phyloP scores from a whole-genome alignment of 495 filamentous ascomycete species.

The Aspergillus hancockii region DNA sequence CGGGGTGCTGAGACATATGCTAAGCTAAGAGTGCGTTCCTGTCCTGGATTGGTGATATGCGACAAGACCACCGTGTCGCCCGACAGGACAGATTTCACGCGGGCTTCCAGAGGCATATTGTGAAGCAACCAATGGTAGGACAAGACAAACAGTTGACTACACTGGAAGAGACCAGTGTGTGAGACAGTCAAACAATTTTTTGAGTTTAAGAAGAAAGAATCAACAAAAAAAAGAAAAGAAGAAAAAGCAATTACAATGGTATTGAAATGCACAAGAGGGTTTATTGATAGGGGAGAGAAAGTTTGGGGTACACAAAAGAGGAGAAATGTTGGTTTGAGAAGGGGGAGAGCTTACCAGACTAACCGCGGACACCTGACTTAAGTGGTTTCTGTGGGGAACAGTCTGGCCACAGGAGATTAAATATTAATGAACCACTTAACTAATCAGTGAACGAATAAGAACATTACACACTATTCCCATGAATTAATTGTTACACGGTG shows the following conservation, averaged over 20 bases:
- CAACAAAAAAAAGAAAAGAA: slow-evolving; percentile 14
- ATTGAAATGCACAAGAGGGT: slow-evolving; percentile 15
- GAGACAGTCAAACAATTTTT: slow-evolving; percentile 10
- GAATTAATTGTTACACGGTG: no score
- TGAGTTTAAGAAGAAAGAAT: slow-evolving; percentile 19
- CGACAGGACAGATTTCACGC: slow-evolving; percentile 89
- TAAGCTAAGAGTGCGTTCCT: slow-evolving; percentile 82
- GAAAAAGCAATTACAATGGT: slow-evolving; percentile 9
- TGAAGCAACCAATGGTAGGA: slow-evolving; percentile 20
- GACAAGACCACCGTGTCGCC: slow-evolving; percentile 87
- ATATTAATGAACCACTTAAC: not conserved
- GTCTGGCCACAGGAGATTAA: not conserved
- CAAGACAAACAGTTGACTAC: slow-evolving; percentile 15
- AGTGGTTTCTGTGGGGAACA: slow-evolving; percentile 19
- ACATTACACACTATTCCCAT: no score
- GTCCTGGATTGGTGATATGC: slow-evolving; percentile 68
- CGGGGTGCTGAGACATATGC: slow-evolving; percentile 90
- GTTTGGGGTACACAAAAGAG: not conserved
- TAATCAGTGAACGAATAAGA: not conserved
- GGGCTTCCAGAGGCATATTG: slow-evolving; percentile 62
- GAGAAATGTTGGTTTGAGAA: slow-evolving; percentile 26
- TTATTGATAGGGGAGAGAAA: slow-evolving; percentile 12
- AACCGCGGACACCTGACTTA: slow-evolving; percentile 23
- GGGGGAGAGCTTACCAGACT: slow-evolving; percentile 12
- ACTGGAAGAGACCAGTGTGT: slow-evolving; percentile 11